Evolutionary conservation across 495 filamentous ascomycete genomes (phyloP).

Genomic region (Trypethelium eluteriae): DNA sequence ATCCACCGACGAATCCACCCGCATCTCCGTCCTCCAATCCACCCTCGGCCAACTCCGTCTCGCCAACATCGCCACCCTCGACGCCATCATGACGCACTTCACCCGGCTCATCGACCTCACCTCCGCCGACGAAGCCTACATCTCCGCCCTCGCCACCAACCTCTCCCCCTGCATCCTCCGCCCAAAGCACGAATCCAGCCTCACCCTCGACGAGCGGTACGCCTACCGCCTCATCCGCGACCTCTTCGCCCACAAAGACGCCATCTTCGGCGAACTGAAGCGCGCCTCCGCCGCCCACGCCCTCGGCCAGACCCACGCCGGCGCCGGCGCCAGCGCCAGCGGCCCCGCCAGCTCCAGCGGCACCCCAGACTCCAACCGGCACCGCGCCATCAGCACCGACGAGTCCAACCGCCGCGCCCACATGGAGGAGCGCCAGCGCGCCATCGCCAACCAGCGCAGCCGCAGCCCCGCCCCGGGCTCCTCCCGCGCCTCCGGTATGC

Average conservation of each 20-base stretch:
- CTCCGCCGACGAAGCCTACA: slow-evolving; percentile 83
- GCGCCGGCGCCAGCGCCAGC: slow-evolving; percentile 40
- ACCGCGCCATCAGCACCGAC: slow-evolving; percentile 83
- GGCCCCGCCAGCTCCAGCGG: slow-evolving; percentile 69
- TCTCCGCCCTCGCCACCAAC: slow-evolving; percentile 65
- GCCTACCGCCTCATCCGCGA: slow-evolving; percentile 88
- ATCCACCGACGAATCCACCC: slow-evolving; percentile 56
- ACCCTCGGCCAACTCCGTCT: slow-evolving; percentile 90
- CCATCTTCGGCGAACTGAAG: slow-evolving; percentile 93
- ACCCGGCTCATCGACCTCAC: slow-evolving; percentile 94
- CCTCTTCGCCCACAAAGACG: slow-evolving; percentile 85
- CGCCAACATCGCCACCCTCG: slow-evolving; percentile 95
- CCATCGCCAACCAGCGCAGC: slow-evolving; percentile 60
- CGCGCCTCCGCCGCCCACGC: slow-evolving; percentile 51
- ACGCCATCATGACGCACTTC: slow-evolving; percentile 96
- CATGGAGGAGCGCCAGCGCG: slow-evolving; percentile 84
- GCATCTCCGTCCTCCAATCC: slow-evolving; percentile 88
- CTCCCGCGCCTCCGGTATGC: background rate
- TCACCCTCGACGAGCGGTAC: slow-evolving; percentile 93
- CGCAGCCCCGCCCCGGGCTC: slow-evolving; percentile 53
- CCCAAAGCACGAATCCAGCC: slow-evolving; percentile 71
- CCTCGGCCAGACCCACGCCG: slow-evolving; percentile 49
- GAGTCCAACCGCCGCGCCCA: slow-evolving; percentile 90
- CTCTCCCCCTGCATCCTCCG: slow-evolving; percentile 84
- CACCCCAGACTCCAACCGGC: slow-evolving; percentile 40